Evolutionary conservation across 169 alveolate species (phyloP).

Genomic region (Perkinsus olseni): DNA sequence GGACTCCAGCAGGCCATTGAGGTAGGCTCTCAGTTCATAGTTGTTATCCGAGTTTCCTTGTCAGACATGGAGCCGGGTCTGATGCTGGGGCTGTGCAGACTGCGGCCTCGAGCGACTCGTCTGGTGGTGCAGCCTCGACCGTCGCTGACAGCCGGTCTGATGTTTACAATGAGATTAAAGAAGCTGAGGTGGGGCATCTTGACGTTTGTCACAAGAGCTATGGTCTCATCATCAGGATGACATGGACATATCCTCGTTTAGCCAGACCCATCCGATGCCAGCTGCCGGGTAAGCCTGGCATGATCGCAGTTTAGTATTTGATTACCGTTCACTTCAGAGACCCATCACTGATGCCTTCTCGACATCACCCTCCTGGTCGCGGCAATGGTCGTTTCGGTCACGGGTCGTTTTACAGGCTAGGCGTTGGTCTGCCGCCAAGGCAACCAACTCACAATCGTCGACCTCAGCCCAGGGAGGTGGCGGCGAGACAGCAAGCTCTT

Average conservation of each 20-base stretch:
- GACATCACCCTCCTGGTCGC: neutral
- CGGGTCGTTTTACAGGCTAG: neutral
- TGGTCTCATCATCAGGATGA: neutral
- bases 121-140: neutral
- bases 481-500: neutral
- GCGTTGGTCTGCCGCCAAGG: neutral
- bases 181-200: neutral
- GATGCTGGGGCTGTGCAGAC: neutral
- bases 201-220: neutral
- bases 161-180: neutral
- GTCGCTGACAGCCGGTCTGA: neutral
- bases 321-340: neutral
- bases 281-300: neutral
- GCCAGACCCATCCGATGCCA: neutral
- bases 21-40: too few species aligned
- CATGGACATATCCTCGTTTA: neutral
- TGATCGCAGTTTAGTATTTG: too few species aligned
- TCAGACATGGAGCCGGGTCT: neutral
- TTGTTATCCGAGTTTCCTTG: too few species aligned
- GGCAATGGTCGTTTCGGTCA: neutral
- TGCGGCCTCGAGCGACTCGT: neutral
- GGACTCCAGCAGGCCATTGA: neutral
- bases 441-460: neutral
- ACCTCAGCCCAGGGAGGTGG: neutral
- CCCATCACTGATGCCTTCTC: neutral